A percentile compares a stretch with the other conserved stretches of the same genome.
phyloP scores from a whole-genome alignment of 2,329 filamentous ascomycete genomes.

The Monosporascus sp. region DNA sequence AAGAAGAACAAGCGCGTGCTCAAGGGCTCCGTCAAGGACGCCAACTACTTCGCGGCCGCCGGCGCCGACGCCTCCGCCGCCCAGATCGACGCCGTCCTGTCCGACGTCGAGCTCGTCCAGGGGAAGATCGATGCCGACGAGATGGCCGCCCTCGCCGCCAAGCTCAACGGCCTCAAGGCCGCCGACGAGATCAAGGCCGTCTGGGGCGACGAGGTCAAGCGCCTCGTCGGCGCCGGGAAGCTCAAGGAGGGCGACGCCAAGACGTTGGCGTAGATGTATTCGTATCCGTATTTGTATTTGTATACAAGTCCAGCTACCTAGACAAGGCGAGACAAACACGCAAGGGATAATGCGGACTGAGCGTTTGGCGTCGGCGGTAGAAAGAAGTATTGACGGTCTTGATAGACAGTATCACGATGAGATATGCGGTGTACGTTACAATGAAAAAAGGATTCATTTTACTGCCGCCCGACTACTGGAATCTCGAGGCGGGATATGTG shows the following conservation, averaged over 20 bases:
- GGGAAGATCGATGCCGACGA: constrained; percentile 86
- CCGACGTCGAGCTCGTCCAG: constrained; percentile 82
- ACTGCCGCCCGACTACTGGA: too few species aligned
- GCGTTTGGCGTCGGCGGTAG: too few species aligned
- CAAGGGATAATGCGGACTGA: too few species aligned
- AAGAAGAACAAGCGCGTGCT: constrained; percentile 99
- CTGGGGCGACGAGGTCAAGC: constrained; percentile 72
- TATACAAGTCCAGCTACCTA: too few species aligned
- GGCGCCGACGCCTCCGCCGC: constrained; percentile 64
- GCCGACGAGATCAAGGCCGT: constrained; percentile 79
- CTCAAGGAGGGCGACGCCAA: constrained; percentile 79
- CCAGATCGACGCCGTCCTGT: constrained; percentile 76
- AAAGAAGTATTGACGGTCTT: too few species aligned
- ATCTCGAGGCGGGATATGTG: too few species aligned
- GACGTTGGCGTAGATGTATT: constrained; percentile 33
- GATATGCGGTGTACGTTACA: too few species aligned
- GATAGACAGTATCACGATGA: too few species aligned
- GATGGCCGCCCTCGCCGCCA: constrained; percentile 74
- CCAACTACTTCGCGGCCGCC: constrained; percentile 79
- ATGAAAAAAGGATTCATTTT: too few species aligned
- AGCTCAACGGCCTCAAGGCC: constrained; percentile 74
- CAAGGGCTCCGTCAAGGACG: constrained; percentile 89
- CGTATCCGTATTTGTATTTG: too few species aligned
- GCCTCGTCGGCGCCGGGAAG: constrained; percentile 76
- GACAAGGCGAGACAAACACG: too few species aligned